Conservation (phyloP, 1,284 basidiomycete genomes). For the Ustanciosporium gigantosporum region DNA sequence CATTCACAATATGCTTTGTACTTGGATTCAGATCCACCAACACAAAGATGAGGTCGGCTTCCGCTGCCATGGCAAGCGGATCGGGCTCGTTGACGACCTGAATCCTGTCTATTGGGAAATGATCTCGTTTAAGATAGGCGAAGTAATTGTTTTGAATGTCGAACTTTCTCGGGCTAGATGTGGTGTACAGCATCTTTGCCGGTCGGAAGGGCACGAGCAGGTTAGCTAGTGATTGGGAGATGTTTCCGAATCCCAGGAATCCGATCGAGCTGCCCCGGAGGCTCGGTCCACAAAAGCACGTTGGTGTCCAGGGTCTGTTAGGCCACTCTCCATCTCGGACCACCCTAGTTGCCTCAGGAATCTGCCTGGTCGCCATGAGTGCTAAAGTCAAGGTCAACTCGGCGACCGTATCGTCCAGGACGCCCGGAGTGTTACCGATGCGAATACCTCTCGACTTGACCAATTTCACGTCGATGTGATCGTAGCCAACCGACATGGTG, state of each 20-base stretch:
- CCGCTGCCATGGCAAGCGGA: slow-evolving; percentile 18
- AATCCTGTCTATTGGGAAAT: slow-evolving; percentile 15
- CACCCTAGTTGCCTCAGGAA: slow-evolving; percentile 68
- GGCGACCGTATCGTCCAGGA: slow-evolving; percentile 87
- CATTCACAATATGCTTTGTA: slow-evolving; percentile 76
- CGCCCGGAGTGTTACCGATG: slow-evolving; percentile 87
- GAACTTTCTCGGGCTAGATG: slow-evolving; percentile 38
- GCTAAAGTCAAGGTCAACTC: slow-evolving; percentile 84
- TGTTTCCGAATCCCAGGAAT: slow-evolving; percentile 91
- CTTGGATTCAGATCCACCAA: slow-evolving; percentile 76
- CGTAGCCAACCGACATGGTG: slow-evolving; percentile 71
- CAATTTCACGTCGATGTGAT: slow-evolving; percentile 76
- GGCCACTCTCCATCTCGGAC: slow-evolving; percentile 74
- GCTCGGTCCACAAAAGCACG: slow-evolving; percentile 74
- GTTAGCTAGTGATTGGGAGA: slow-evolving; percentile 34
- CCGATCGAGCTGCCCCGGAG: slow-evolving; percentile 70
- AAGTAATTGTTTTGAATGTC: slow-evolving; percentile 29
- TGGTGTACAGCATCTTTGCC: slow-evolving; percentile 34
- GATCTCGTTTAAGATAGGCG: slow-evolving; percentile 16
- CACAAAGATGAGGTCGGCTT: slow-evolving; percentile 63
- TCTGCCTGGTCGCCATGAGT: slow-evolving; percentile 84
- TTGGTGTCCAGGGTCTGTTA: slow-evolving; percentile 72
- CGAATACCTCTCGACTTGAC: slow-evolving; percentile 72
- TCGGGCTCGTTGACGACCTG: slow-evolving; percentile 39
- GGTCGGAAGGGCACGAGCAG: slow-evolving; percentile 43